These are phyloP conservation scores for Aspergillus wentii DNA, from an alignment of 495 filamentous ascomycete species.

Conservation along the genomic window DNA sequence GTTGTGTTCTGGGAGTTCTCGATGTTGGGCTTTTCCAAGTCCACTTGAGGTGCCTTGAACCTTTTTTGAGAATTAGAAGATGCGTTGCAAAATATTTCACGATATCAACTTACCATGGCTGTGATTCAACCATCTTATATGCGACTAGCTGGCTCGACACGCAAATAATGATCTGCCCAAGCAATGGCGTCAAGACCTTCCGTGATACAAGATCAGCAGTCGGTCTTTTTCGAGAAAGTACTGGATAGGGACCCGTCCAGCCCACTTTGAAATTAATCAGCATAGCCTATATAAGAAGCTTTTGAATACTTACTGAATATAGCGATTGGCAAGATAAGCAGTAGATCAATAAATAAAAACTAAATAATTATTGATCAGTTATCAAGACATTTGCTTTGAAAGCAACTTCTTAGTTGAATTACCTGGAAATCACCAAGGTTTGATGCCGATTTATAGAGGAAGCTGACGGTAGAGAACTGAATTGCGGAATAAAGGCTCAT, in stretches of 20 bases:
- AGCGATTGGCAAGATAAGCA: conserved; percentile 90
- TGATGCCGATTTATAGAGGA: conserved; percentile 90
- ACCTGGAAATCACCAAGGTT: conserved; percentile 97
- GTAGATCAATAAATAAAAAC: conserved; percentile 93
- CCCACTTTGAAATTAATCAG: conserved; percentile 58
- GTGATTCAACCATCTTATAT: conserved; percentile 65
- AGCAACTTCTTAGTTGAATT: conserved; percentile 5
- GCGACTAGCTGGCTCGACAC: conserved; percentile 71
- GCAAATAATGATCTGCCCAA: conserved; percentile 83
- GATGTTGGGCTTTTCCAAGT: conserved; percentile 73
- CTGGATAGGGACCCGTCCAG: conserved; percentile 80
- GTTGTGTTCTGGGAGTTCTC: conserved; percentile 89
- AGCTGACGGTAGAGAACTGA: conserved; percentile 98
- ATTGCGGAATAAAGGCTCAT: conserved; percentile 99
- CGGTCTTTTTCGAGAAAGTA: conserved; percentile 76
- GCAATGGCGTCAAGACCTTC: conserved; percentile 83
- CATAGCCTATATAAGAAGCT: not conserved
- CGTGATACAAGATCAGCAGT: conserved; percentile 91
- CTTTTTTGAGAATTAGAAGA: conserved; percentile 32
- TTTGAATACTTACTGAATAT: conserved; percentile 74
- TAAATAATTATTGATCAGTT: conserved; percentile 23
- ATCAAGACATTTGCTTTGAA: conserved; percentile 3
- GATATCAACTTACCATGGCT: conserved; percentile 60
- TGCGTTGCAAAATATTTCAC: conserved; percentile 1
- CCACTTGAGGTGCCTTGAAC: conserved; percentile 74